These are phyloP conservation scores for Scheffersomyces parashehatae DNA, from an alignment of 1,139 yeast genomes.

Conservation along the genomic window DNA sequence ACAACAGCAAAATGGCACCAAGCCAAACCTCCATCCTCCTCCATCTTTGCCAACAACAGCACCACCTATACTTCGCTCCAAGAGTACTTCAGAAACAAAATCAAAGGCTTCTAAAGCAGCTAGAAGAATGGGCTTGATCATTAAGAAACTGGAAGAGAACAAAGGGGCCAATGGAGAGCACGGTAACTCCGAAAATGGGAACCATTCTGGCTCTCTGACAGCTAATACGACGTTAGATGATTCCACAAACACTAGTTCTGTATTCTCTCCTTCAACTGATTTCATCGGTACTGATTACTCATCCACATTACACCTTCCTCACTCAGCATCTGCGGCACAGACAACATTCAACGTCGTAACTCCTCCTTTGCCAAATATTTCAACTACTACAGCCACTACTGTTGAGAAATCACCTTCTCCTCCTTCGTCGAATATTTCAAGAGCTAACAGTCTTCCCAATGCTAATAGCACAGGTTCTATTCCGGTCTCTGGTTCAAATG, in stretches of 20 bases:
- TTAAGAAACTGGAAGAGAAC: slow-evolving; percentile 39
- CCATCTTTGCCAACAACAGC: slow-evolving; percentile 6
- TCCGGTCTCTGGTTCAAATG: slow-evolving; percentile 1
- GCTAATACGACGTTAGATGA: background rate
- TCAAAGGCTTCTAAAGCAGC: slow-evolving; percentile 61
- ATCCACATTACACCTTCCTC: slow-evolving; percentile 10
- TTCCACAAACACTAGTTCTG: background rate
- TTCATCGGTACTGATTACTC: slow-evolving; percentile 6
- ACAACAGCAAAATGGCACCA: slow-evolving; percentile 3
- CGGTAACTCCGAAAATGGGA: background rate
- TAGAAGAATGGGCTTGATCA: slow-evolving; percentile 67
- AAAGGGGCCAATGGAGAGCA: background rate
- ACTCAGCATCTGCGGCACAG: slow-evolving; percentile 29
- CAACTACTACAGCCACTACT: slow-evolving; percentile 20
- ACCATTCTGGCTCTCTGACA: background rate
- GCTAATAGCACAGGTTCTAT: slow-evolving; percentile 8
- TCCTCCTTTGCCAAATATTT: slow-evolving; percentile 16
- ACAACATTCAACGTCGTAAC: slow-evolving; percentile 22
- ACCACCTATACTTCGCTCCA: slow-evolving; percentile 39
- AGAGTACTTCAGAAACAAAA: slow-evolving; percentile 59
- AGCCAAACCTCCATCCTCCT: slow-evolving; percentile 1
- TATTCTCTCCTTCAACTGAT: background rate
- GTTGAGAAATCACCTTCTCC: slow-evolving; percentile 15
- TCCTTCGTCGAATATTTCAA: slow-evolving; percentile 9
- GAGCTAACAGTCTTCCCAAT: slow-evolving; percentile 4